phyloP scores from a whole-genome alignment of 1,284 basidiomycete species.

The Ustilago hordei region DNA sequence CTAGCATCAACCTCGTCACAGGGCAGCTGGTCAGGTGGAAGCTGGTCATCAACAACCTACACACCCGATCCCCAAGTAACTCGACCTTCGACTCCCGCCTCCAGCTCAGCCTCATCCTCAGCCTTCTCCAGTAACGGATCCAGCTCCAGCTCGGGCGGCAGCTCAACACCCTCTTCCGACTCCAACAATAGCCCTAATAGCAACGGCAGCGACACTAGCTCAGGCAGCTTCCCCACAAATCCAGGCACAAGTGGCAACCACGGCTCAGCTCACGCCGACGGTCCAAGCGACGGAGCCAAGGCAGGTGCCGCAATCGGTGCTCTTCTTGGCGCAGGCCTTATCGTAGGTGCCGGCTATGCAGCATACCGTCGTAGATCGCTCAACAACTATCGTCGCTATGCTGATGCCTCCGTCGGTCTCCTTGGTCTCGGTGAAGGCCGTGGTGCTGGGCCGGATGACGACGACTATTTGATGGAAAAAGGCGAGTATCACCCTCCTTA shows the following conservation, averaged over 20 bases:
- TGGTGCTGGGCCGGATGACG: slow-evolving; percentile 34
- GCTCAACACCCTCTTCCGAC: not conserved
- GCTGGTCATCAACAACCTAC: slow-evolving; percentile 52
- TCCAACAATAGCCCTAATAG: slow-evolving; percentile 3
- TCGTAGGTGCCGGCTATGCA: slow-evolving; percentile 56
- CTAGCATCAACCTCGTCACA: slow-evolving; percentile 11
- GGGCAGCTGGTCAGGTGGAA: slow-evolving; percentile 54
- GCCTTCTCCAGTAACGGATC: slow-evolving; percentile 14
- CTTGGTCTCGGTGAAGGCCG: slow-evolving; percentile 33
- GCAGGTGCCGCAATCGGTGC: slow-evolving; percentile 60
- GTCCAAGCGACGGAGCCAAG: slow-evolving; percentile 38
- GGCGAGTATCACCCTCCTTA: slow-evolving; percentile 41
- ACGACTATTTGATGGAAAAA: slow-evolving; percentile 54
- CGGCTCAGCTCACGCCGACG: slow-evolving; percentile 13
- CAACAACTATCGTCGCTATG: slow-evolving; percentile 48
- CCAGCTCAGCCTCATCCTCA: not conserved
- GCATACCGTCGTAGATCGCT: slow-evolving; percentile 47
- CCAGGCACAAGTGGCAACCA: not conserved
- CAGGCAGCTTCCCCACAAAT: slow-evolving; percentile 29
- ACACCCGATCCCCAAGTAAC: slow-evolving; percentile 51
- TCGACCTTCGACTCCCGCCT: not conserved
- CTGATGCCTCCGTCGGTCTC: slow-evolving; percentile 45
- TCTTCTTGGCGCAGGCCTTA: slow-evolving; percentile 56
- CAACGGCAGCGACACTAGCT: slow-evolving; percentile 6
- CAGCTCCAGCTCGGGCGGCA: slow-evolving; percentile 21